These are phyloP conservation scores for Hippophae rhamnoides DNA, from an alignment of 306 rosid genomes.

Conservation along the genomic window DNA sequence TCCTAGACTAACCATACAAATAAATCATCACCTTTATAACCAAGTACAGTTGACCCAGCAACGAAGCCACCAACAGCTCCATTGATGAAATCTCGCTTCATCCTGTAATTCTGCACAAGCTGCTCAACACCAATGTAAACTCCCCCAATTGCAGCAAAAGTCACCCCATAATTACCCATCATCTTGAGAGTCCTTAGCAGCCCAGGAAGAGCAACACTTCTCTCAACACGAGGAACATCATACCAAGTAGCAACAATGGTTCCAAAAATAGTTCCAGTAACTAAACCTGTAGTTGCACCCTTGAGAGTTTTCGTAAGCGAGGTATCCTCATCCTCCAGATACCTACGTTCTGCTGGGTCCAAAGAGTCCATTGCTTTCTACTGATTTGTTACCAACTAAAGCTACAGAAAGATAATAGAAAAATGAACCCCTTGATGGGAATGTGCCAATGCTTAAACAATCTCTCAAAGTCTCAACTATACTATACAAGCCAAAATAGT, in stretches of 20 bases:
- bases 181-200: conserved; percentile 76
- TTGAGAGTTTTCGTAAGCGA: conserved; percentile 58
- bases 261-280: conserved; percentile 77
- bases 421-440: background rate
- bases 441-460: background rate
- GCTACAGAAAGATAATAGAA: conserved; percentile 2
- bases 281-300: conserved; percentile 84
- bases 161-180: conserved; percentile 82
- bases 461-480: too few species aligned
- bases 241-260: conserved; percentile 84
- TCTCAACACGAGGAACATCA: conserved; percentile 97
- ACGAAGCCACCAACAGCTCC: conserved; percentile 96
- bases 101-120: conserved; percentile 66
- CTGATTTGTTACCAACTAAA: conserved; percentile 11
- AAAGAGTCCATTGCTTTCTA: conserved; percentile 45
- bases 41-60: conserved; percentile 85
- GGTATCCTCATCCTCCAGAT: conserved; percentile 82
- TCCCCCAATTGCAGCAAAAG: conserved; percentile 97
- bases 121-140: conserved; percentile 89
- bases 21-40: conserved; percentile 61
- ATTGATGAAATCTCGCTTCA: conserved; percentile 80
- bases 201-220: conserved; percentile 90
- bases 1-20: conserved; percentile 5
- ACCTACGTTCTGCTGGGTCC: conserved; percentile 77
- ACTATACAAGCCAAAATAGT: too few species aligned